A percentile compares a stretch with the other conserved stretches of the same genome.
These are phyloP conservation scores for Trichoderma sp. DNA, from an alignment of 2,329 filamentous ascomycete genomes.

Conservation along the genomic window DNA sequence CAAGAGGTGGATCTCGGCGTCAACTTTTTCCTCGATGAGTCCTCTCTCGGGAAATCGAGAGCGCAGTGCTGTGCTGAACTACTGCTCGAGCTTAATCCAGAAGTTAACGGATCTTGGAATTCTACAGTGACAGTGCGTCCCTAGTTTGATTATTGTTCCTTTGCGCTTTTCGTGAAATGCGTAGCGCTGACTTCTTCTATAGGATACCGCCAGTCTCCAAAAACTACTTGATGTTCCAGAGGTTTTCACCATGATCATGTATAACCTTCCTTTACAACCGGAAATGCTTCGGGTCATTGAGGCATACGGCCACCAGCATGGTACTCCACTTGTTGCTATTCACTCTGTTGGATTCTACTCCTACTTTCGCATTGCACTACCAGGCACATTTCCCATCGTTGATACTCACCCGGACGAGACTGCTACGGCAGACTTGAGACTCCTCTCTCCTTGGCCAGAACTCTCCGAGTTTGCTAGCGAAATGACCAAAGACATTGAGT, in stretches of 20 bases:
- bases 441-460: conserved; percentile 85
- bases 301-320: conserved; percentile 53
- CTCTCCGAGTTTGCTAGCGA: conserved; percentile 66
- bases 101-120: conserved; percentile 77
- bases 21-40: conserved; percentile 93
- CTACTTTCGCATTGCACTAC: conserved; percentile 78
- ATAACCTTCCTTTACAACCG: conserved; percentile 52
- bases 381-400: conserved; percentile 83
- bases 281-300: conserved; percentile 50
- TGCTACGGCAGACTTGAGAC: conserved; percentile 78
- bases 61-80: conserved; percentile 76
- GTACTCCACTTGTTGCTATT: conserved; percentile 76
- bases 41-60: conserved; percentile 72
- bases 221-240: conserved; percentile 45
- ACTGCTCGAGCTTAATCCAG: conserved; percentile 86
- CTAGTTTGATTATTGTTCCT: neutral
- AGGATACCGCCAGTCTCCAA: conserved; percentile 40
- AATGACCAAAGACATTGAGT: conserved; percentile 69
- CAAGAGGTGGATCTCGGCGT: conserved; percentile 82
- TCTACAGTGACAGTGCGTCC: conserved; percentile 46
- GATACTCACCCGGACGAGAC: conserved; percentile 93
- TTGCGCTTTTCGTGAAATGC: neutral
- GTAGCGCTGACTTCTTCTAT: conserved; percentile 27
- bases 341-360: conserved; percentile 93
- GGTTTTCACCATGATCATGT: conserved; percentile 57